Evolutionary conservation across 495 filamentous ascomycete species (phyloP).

Genomic region (Penicillium flavigenum): DNA sequence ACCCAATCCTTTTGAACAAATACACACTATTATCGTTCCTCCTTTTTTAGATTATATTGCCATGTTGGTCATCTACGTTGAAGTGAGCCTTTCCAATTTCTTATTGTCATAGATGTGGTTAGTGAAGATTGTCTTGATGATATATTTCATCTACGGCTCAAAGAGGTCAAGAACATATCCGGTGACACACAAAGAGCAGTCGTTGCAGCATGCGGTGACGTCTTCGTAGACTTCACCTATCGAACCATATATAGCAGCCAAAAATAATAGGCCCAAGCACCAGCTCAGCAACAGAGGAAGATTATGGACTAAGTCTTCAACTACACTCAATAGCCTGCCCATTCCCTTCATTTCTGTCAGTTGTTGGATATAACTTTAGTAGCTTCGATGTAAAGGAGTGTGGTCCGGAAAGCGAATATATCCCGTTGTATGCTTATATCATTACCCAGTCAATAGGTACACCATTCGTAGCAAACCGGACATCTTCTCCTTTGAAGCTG

Average conservation of each 20-base stretch:
- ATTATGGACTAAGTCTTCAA: background rate
- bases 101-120: background rate
- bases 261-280: background rate
- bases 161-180: background rate
- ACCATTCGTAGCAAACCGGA: too few species aligned
- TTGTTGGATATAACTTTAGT: too few species aligned
- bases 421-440: too few species aligned
- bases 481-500: too few species aligned
- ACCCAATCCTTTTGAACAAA: background rate
- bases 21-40: background rate
- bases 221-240: background rate
- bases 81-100: background rate
- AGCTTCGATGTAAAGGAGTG: too few species aligned
- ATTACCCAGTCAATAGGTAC: too few species aligned
- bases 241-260: background rate
- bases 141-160: background rate
- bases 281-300: background rate
- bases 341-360: too few species aligned
- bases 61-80: background rate
- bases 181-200: background rate
- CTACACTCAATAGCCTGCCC: too few species aligned
- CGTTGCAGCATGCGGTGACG: background rate
- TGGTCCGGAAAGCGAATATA: too few species aligned
- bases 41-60: background rate
- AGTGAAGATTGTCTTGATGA: background rate